Conservation (phyloP, 495 filamentous ascomycete genomes). For the Annulohypoxylon nitens region DNA sequence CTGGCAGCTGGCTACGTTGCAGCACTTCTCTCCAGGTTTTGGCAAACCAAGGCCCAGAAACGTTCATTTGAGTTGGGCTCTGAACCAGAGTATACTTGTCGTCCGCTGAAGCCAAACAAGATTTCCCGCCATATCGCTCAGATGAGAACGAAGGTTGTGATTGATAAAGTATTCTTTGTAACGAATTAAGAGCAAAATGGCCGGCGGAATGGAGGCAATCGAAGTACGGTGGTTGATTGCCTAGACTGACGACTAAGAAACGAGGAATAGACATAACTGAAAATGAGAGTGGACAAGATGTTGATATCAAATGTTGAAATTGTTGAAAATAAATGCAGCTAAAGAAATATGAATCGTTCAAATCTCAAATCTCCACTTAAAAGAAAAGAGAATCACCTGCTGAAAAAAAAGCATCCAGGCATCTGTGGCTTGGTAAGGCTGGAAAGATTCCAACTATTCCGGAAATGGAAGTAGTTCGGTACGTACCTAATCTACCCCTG, state of each 20-base stretch:
- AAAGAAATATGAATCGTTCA: too few species aligned
- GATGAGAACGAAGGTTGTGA: slow-evolving; percentile 60
- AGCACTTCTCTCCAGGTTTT: slow-evolving; percentile 59
- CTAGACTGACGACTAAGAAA: slow-evolving; percentile 64
- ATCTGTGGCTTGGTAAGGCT: slow-evolving; percentile 9
- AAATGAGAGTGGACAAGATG: background rate
- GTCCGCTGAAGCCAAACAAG: slow-evolving; percentile 57
- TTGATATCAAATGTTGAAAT: background rate
- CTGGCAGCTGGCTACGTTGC: slow-evolving; percentile 41
- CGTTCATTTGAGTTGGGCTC: slow-evolving; percentile 82
- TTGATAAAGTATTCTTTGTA: slow-evolving; percentile 60
- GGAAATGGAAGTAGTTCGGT: background rate
- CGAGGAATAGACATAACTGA: slow-evolving; percentile 47
- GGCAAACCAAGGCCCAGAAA: slow-evolving; percentile 69
- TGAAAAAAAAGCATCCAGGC: background rate
- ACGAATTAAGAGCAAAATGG: slow-evolving; percentile 73
- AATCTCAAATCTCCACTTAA: background rate
- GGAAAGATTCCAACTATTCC: background rate
- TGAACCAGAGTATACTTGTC: slow-evolving; percentile 73
- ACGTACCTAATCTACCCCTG: slow-evolving; percentile 1
- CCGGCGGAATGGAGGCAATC: slow-evolving; percentile 86
- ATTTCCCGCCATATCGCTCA: slow-evolving; percentile 56
- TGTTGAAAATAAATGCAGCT: background rate
- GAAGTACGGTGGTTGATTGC: slow-evolving; percentile 67
- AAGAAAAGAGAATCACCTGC: background rate